A percentile compares a stretch with the other conserved stretches of the same genome.
These are phyloP conservation scores for Lactifluus subvellereus DNA, from an alignment of 768 basidiomycete species.

Conservation along the genomic window DNA sequence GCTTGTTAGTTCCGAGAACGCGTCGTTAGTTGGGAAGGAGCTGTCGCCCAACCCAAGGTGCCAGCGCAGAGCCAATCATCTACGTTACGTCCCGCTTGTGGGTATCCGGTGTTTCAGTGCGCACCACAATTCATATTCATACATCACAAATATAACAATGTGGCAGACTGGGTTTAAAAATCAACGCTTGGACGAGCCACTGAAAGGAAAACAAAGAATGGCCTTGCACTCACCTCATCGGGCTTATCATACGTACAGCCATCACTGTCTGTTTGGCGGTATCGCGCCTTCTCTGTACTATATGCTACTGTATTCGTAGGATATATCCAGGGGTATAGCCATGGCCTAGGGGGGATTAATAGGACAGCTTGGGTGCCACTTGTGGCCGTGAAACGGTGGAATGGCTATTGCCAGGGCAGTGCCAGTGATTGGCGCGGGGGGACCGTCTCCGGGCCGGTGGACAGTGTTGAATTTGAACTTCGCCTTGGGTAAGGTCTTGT, in stretches of 20 bases:
- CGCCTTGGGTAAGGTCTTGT: too few species aligned
- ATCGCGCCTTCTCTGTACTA: neutral
- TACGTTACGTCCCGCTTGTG: neutral
- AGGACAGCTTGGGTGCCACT: too few species aligned
- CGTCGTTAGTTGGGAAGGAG: neutral
- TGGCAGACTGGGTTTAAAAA: conserved; percentile 6
- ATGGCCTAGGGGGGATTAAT: too few species aligned
- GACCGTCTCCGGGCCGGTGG: conserved; percentile 1
- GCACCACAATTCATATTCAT: neutral
- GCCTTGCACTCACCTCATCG: neutral
- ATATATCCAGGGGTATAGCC: too few species aligned
- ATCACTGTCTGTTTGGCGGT: neutral
- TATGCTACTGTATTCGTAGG: neutral
- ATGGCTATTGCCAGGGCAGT: too few species aligned
- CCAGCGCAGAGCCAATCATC: neutral
- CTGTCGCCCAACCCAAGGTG: neutral
- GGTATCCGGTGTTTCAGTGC: neutral
- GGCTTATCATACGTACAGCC: neutral
- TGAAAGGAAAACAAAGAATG: conserved; percentile 3
- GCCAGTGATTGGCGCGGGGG: too few species aligned
- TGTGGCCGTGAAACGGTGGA: too few species aligned
- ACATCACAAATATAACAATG: neutral
- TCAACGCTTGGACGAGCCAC: neutral
- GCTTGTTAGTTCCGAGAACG: neutral
- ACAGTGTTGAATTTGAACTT: neutral